These are phyloP conservation scores for Simmondsia chinensis DNA, from an alignment of 148 eudicot genomes.

Conservation along the genomic window DNA sequence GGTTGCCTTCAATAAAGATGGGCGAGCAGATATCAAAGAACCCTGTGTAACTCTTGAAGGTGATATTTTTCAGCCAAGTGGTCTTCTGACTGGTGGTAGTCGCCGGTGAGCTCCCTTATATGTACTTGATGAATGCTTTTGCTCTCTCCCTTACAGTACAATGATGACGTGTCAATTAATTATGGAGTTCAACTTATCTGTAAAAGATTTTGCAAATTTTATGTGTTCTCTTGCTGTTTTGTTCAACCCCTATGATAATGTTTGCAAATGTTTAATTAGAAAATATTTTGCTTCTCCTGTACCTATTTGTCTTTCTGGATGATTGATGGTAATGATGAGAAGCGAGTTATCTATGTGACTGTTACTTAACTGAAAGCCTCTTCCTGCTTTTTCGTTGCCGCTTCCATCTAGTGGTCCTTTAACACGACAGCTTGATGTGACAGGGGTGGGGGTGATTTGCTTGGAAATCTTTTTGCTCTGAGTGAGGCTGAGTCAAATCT, in stretches of 20 bases:
- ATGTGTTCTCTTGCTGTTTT: too few relatives aligned
- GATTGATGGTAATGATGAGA: too few relatives aligned
- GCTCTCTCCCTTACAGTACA: too few relatives aligned
- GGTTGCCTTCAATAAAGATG: slow-evolving; percentile 74
- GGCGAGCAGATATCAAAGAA: slow-evolving; percentile 34
- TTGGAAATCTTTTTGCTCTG: slow-evolving; percentile 71
- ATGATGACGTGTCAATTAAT: too few relatives aligned
- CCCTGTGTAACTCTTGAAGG: slow-evolving; percentile 95
- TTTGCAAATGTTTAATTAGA: too few relatives aligned
- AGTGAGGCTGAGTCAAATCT: slow-evolving; percentile 79
- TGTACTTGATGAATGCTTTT: background rate
- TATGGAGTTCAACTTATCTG: too few relatives aligned
- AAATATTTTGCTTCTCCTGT: too few relatives aligned
- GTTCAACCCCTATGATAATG: too few relatives aligned
- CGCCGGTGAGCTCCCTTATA: slow-evolving; percentile 53
- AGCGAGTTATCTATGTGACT: too few relatives aligned
- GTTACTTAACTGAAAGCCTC: background rate
- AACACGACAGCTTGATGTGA: slow-evolving; percentile 18
- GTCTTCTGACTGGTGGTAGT: slow-evolving; percentile 97
- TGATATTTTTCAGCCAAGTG: slow-evolving; percentile 95
- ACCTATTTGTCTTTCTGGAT: too few relatives aligned
- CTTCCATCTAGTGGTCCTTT: background rate
- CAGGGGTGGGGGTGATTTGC: slow-evolving; percentile 96
- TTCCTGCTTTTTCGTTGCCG: background rate
- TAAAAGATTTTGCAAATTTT: too few relatives aligned